These are phyloP conservation scores for Phytophthora fragariae DNA, from an alignment of 352 stramenopile genomes.

Conservation along the genomic window DNA sequence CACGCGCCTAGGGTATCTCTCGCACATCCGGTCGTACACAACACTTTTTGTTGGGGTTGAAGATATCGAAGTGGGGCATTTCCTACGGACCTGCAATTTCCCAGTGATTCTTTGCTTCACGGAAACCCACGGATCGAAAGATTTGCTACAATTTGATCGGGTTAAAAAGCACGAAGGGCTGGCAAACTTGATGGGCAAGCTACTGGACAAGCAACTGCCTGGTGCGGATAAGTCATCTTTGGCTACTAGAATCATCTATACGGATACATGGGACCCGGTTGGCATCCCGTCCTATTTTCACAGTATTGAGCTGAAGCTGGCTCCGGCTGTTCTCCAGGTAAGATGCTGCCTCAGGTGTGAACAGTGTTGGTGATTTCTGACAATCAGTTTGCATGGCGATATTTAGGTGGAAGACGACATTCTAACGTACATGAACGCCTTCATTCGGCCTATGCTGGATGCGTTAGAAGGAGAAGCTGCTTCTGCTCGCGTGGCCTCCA, in stretches of 20 bases:
- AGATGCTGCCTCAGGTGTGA: not conserved
- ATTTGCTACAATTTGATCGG: constrained; percentile 47
- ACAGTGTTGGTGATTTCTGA: constrained; percentile 5
- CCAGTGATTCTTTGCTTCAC: constrained; percentile 70
- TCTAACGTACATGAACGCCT: constrained; percentile 53
- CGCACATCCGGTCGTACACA: constrained; percentile 71
- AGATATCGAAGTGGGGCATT: constrained; percentile 74
- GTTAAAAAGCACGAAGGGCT: constrained; percentile 52
- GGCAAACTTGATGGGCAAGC: constrained; percentile 29
- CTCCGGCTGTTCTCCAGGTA: constrained; percentile 78
- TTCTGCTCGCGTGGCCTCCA: not conserved
- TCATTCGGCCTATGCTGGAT: constrained; percentile 55
- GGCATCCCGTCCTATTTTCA: constrained; percentile 73
- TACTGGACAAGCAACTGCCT: constrained; percentile 60
- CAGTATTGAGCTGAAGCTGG: constrained; percentile 64
- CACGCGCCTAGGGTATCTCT: constrained; percentile 67
- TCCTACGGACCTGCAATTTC: constrained; percentile 77
- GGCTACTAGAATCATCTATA: constrained; percentile 59
- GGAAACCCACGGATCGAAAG: constrained; percentile 31
- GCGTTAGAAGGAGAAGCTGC: constrained; percentile 35
- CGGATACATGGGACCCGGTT: constrained; percentile 54
- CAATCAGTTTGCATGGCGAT: not conserved
- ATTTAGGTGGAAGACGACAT: constrained; percentile 63
- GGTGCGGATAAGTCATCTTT: constrained; percentile 40
- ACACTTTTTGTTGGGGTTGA: constrained; percentile 58